Conservation (phyloP, 306 rosid genomes). For the Corylus americana region DNA sequence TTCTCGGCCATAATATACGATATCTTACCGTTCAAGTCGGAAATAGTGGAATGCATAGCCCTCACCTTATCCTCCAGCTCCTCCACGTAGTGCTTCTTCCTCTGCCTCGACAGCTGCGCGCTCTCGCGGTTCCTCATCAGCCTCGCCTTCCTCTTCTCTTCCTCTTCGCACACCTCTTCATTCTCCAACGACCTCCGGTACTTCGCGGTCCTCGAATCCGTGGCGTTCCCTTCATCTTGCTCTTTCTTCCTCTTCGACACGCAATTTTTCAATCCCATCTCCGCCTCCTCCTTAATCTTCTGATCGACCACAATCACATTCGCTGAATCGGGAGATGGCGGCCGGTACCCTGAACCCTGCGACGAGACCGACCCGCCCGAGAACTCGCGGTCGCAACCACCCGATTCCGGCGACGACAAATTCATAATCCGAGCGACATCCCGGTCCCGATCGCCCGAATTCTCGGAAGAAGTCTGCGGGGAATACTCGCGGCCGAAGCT, state of each 20-base stretch:
- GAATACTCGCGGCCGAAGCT: constrained; percentile 24
- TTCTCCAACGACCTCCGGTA: constrained; percentile 48
- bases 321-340: constrained; percentile 44
- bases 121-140: constrained; percentile 94
- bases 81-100: constrained; percentile 94
- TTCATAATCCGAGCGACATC: constrained; percentile 24
- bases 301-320: constrained; percentile 42
- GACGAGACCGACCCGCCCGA: constrained; percentile 64
- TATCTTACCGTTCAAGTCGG: constrained; percentile 74
- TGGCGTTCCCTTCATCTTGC: constrained; percentile 36
- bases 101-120: constrained; percentile 97
- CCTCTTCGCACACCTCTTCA: constrained; percentile 43
- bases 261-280: constrained; percentile 29
- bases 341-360: constrained; percentile 63
- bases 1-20: constrained; percentile 82
- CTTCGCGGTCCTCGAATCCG: constrained; percentile 59
- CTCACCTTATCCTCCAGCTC: constrained; percentile 94
- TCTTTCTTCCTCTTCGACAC: constrained; percentile 81
- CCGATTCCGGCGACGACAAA: constrained; percentile 31
- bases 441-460: constrained; percentile 27
- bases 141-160: constrained; percentile 71
- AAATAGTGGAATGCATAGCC: constrained; percentile 73
- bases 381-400: constrained; percentile 36
- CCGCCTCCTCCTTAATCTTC: constrained; percentile 55
- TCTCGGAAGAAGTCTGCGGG: constrained; percentile 3